Evolutionary conservation across 345 rosid species (phyloP).

Genomic region (Hibiscus trionum): DNA sequence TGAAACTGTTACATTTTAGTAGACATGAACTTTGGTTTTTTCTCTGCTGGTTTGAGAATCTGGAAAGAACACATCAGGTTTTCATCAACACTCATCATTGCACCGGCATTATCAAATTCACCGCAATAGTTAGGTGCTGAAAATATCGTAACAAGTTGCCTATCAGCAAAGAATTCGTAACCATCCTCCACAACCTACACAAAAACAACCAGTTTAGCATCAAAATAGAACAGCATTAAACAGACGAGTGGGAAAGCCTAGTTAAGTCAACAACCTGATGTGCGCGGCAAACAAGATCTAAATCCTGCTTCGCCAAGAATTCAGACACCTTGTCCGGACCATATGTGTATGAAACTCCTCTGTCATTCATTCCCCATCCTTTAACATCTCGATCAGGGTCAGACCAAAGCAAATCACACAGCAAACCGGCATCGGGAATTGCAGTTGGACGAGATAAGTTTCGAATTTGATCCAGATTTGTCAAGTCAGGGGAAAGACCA

Average conservation of each 20-base stretch:
- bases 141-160: conserved; percentile 86
- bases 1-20: conserved; percentile 49
- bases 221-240: conserved; percentile 5
- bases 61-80: conserved; percentile 90
- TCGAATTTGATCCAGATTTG: conserved; percentile 71
- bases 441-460: conserved; percentile 59
- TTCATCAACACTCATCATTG: conserved; percentile 88
- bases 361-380: conserved; percentile 91
- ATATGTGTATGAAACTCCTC: conserved; percentile 90
- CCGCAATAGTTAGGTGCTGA: conserved; percentile 97
- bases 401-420: conserved; percentile 96
- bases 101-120: conserved; percentile 98
- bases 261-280: conserved; percentile 56
- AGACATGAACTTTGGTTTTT: conserved; percentile 55
- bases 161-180: conserved; percentile 90
- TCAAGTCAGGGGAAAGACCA: conserved; percentile 84
- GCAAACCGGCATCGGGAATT: conserved; percentile 72
- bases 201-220: conserved; percentile 3
- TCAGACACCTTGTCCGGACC: conserved; percentile 81
- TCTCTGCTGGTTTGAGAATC: conserved; percentile 88
- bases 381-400: conserved; percentile 81
- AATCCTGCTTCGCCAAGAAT: conserved; percentile 58
- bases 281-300: conserved; percentile 95
- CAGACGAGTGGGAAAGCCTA: not conserved
- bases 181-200: conserved; percentile 96